Percentiles rank a stretch among this genome's conserved stretches.
phyloP scores from a whole-genome alignment of 805 yeast species.

The Saccharomycopsis selenospora region DNA sequence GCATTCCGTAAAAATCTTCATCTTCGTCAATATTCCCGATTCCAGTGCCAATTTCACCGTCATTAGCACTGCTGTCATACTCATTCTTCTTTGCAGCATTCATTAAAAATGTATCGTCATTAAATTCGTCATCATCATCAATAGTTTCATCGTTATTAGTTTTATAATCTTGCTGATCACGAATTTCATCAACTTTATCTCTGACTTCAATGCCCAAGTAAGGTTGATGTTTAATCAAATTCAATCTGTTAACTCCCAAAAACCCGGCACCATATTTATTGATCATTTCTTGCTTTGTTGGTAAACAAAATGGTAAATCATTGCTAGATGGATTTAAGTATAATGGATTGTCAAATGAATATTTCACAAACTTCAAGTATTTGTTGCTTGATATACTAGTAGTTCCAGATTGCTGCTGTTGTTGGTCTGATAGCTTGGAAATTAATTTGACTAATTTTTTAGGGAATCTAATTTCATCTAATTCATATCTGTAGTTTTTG shows the following conservation, averaged over 20 bases:
- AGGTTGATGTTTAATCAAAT: slow-evolving; percentile 61
- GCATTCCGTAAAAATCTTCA: slow-evolving; percentile 11
- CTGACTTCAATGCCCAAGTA: slow-evolving; percentile 58
- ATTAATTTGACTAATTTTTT: slow-evolving; percentile 37
- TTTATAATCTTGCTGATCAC: slow-evolving; percentile 33
- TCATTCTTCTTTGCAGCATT: slow-evolving; percentile 18
- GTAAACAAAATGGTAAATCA: slow-evolving; percentile 52
- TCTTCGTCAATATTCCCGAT: slow-evolving; percentile 17
- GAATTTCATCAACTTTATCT: slow-evolving; percentile 66
- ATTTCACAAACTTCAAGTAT: neutral
- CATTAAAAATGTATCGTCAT: slow-evolving; percentile 7
- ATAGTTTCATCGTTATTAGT: slow-evolving; percentile 23
- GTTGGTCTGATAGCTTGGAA: slow-evolving; percentile 5
- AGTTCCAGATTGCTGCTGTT: neutral
- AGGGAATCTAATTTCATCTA: slow-evolving; percentile 65
- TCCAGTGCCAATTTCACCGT: slow-evolving; percentile 15
- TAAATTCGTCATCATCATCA: slow-evolving; percentile 24
- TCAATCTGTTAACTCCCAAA: slow-evolving; percentile 49
- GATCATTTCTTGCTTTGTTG: slow-evolving; percentile 66
- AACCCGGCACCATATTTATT: slow-evolving; percentile 71
- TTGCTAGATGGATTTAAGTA: neutral
- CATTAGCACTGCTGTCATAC: slow-evolving; percentile 13
- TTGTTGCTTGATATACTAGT: neutral
- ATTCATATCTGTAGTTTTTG: slow-evolving; percentile 76
- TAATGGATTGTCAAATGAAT: neutral